Base-by-base conservation (phyloP, 371 early-diverging fungal genomes). In the Chytridiales sp. region DNA sequence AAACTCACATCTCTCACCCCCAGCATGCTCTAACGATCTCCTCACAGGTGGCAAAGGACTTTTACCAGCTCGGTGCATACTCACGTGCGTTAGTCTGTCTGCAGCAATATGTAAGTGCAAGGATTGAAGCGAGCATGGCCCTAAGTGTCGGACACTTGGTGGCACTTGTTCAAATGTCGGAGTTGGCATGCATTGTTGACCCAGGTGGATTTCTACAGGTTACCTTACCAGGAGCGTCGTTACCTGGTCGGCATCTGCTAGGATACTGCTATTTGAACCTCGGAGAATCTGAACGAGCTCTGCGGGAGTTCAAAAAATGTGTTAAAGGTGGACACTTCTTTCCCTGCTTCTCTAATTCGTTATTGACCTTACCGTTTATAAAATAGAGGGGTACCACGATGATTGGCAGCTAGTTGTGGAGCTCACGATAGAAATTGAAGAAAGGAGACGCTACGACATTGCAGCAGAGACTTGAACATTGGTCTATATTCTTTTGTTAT, bases 351-450 rank as follows among this genome's bases (percentile, higher is more conserved):
- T 31, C 19, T 5, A 9, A 17, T 27, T 3, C 24, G 3, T 50
- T n/a, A 3, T 1, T 51, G 21, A 40, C 50, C n/a, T 24, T 13
- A 31, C 39, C 32, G 41, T 27, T 39, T 21, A 26, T 44, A 35
- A 26, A n/a, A 29, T n/a, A 81, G 82, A 82, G 51, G 79, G 79
- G 19, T 79, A 71, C 55, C 67, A 70, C 34, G 83, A 82, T 42
- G 83, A 82, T 55, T 82, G 83, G 83, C 83, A 82, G 54, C 59
- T 82, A 13, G 79, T 82, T n/a, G 79, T 82, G 3, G 83, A 82
- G 66, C 60, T 82, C 15, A 75, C 75, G 8, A 72, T 79, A 34
- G 83, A 82, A 59, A 58, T 76, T 21, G 79, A 72, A 34, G 63
- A 65, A 19, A 73, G 63, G 44, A 52, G 72, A 21, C 51, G 67